phyloP scores from a whole-genome alignment of 768 basidiomycete genomes.

The Kwoniella newhampshirensis region DNA sequence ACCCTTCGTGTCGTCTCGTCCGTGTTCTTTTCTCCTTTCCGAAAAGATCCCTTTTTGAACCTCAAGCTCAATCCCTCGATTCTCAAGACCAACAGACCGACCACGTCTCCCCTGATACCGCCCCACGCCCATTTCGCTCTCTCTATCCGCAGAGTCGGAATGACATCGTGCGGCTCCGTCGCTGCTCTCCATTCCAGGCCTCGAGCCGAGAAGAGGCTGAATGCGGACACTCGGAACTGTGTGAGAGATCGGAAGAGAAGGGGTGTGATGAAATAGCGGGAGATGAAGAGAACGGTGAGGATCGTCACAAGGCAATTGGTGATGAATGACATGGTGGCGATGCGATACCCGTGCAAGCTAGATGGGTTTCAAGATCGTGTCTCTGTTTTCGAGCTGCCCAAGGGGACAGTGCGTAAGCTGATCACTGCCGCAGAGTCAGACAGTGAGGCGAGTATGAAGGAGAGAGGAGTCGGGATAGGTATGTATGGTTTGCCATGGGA shows the following conservation, averaged over 20 bases:
- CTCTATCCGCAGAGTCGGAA: slow-evolving; percentile 36
- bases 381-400: no score
- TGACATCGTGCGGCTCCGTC: slow-evolving; percentile 3
- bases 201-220: slow-evolving; percentile 14
- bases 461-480: no score
- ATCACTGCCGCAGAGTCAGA: no score
- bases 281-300: slow-evolving; percentile 7
- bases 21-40: no score
- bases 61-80: slow-evolving; percentile 36
- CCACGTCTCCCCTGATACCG: slow-evolving; percentile 21
- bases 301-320: background rate
- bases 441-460: no score
- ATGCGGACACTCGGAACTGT: slow-evolving; percentile 4
- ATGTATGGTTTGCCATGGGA: no score
- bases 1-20: no score
- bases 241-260: slow-evolving; percentile 16
- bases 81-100: slow-evolving; percentile 27
- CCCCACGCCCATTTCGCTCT: slow-evolving; percentile 33
- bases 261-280: slow-evolving; percentile 28
- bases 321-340: background rate
- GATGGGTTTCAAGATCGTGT: no score
- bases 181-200: slow-evolving; percentile 42
- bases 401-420: no score
- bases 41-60: background rate
- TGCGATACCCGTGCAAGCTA: background rate